Percentiles rank a stretch among this genome's conserved stretches.
Conservation (phyloP, 208 protist genomes). For the Crithidia brevicula region DNA sequence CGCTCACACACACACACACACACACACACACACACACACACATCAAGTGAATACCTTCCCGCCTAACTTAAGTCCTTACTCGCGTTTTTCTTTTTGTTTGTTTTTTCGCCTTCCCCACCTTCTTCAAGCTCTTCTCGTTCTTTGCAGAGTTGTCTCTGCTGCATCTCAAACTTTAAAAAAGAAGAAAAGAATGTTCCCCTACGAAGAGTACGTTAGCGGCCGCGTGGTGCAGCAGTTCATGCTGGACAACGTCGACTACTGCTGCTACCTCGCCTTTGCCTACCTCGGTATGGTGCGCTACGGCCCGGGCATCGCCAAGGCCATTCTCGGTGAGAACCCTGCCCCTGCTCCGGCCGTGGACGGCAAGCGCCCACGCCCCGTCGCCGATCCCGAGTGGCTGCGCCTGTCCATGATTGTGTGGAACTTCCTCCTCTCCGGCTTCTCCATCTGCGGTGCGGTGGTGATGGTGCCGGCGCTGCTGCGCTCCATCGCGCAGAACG, state of each 20-base stretch:
- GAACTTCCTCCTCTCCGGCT: slow-evolving; percentile 87
- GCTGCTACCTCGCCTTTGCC: slow-evolving; percentile 47
- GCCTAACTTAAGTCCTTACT: neutral
- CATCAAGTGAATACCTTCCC: too few species aligned
- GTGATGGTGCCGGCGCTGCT: slow-evolving; percentile 64
- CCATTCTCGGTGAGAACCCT: slow-evolving; percentile 46
- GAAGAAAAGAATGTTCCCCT: slow-evolving; percentile 43
- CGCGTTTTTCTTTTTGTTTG: neutral
- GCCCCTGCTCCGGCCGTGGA: slow-evolving; percentile 23
- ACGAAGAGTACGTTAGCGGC: slow-evolving; percentile 47
- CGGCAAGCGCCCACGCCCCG: slow-evolving; percentile 36
- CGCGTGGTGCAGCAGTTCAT: slow-evolving; percentile 39
- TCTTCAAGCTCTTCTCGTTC: neutral
- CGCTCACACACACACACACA: neutral
- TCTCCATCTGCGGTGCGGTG: slow-evolving; percentile 75
- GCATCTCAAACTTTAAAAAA: neutral
- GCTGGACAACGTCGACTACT: slow-evolving; percentile 38
- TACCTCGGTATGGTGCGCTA: slow-evolving; percentile 58
- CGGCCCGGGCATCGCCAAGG: slow-evolving; percentile 46
- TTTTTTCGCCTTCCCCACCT: neutral
- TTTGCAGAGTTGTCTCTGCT: neutral
- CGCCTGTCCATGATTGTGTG: slow-evolving; percentile 70
- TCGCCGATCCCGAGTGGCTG: slow-evolving; percentile 51
- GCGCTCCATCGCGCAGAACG: slow-evolving; percentile 26
- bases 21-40: neutral